phyloP scores from a whole-genome alignment of 2,329 filamentous ascomycete genomes.

The Curvularia sp. region DNA sequence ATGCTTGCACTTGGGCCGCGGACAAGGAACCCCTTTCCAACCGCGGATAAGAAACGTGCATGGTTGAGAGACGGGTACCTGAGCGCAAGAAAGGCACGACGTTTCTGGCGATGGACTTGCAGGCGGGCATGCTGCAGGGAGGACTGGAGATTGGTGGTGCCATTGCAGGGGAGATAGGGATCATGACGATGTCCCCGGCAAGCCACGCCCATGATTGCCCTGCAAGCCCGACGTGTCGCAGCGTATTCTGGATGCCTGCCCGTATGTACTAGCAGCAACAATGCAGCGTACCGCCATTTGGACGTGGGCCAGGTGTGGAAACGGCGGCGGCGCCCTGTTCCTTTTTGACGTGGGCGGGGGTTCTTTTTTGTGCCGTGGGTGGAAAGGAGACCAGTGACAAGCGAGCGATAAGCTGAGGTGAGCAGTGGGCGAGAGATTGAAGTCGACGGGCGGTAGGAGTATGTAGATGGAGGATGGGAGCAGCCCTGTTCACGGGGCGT shows the following conservation, averaged over 20 bases:
- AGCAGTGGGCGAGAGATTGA: conserved; percentile 25
- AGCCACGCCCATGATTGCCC: conserved; percentile 26
- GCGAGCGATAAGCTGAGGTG: conserved; percentile 20
- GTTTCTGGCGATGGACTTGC: conserved; percentile 4
- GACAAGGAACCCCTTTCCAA: conserved; percentile 7
- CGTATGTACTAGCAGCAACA: neutral
- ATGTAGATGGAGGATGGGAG: neutral
- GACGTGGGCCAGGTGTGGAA: neutral
- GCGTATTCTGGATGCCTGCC: conserved; percentile 16
- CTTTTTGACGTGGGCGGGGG: neutral
- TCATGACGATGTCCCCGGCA: conserved; percentile 20
- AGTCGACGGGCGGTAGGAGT: neutral
- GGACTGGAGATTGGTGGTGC: conserved; percentile 11
- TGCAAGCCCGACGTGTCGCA: conserved; percentile 42
- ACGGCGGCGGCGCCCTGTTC: neutral
- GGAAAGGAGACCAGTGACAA: neutral
- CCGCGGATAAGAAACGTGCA: conserved; percentile 6
- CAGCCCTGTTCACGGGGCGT: neutral
- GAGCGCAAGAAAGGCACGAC: conserved; percentile 23
- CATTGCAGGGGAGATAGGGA: conserved; percentile 23
- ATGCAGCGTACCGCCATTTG: neutral
- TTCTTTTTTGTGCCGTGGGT: neutral
- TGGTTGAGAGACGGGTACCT: conserved; percentile 26
- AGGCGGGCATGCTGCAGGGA: conserved; percentile 24
- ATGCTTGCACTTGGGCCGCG: neutral